phyloP scores from a whole-genome alignment of 2,329 filamentous ascomycete species.

The Penicillium oxalicum region DNA sequence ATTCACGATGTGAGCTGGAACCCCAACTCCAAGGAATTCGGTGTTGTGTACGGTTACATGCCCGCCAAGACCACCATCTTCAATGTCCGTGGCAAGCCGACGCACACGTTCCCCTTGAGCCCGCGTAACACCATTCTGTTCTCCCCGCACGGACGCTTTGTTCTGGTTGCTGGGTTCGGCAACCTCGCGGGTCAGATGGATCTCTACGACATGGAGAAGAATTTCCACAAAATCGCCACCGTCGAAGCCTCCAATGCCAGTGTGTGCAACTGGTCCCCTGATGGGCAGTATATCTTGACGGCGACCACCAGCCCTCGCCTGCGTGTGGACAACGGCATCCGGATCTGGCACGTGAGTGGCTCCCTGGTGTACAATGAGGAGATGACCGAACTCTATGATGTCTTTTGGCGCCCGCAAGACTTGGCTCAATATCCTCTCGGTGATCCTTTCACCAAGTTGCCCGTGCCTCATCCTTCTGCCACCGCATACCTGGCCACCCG shows the following conservation, averaged over 20 bases:
- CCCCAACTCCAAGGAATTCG: constrained; percentile 94
- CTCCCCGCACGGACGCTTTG: constrained; percentile 87
- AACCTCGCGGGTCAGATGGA: constrained; percentile 97
- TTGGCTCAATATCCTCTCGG: constrained; percentile 55
- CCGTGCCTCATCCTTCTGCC: constrained; percentile 75
- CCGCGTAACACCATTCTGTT: constrained; percentile 94
- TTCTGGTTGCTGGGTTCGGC: constrained; percentile 90
- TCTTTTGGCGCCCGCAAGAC: constrained; percentile 75
- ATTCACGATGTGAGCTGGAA: constrained; percentile 99
- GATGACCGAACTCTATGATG: constrained; percentile 88
- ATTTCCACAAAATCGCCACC: constrained; percentile 85
- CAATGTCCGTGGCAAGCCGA: constrained; percentile 76
- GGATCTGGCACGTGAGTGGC: constrained; percentile 88
- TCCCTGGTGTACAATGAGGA: constrained; percentile 92
- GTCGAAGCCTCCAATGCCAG: constrained; percentile 95
- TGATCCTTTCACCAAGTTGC: constrained; percentile 68
- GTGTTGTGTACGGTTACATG: constrained; percentile 97
- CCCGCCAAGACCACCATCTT: constrained; percentile 99
- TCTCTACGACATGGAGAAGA: constrained; percentile 91
- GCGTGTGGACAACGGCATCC: constrained; percentile 92
- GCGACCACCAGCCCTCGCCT: constrained; percentile 95
- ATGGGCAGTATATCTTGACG: constrained; percentile 91
- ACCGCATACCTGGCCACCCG: constrained; percentile 73
- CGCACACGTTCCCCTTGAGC: constrained; percentile 77
- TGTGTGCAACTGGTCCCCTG: constrained; percentile 94